Evolutionary conservation across 2,329 filamentous ascomycete species (phyloP).

Genomic region (Daldinia sp.): DNA sequence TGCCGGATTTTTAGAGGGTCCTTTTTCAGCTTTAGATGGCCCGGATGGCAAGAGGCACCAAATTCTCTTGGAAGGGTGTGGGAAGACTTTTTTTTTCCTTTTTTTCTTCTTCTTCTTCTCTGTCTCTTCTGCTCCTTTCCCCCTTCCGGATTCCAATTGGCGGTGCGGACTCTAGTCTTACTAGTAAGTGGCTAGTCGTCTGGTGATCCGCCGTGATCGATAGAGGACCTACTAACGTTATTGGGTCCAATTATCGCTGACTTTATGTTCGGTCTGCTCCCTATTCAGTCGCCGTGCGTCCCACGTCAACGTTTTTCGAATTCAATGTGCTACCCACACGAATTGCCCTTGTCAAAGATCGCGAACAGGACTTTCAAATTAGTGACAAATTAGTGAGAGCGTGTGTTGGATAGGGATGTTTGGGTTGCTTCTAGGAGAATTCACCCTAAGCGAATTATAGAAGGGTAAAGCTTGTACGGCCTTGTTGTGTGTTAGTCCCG

Average conservation of each 20-base stretch:
- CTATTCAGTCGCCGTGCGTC: slow-evolving; percentile 31
- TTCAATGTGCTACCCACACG: slow-evolving; percentile 28
- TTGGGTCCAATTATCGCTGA: slow-evolving; percentile 21
- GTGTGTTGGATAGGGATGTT: slow-evolving; percentile 19
- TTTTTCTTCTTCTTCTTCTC: slow-evolving; percentile 4
- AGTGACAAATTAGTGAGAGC: slow-evolving; percentile 15
- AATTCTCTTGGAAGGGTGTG: slow-evolving; percentile 23
- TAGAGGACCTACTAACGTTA: slow-evolving; percentile 27
- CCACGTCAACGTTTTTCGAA: slow-evolving; percentile 23
- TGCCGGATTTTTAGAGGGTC: slow-evolving; percentile 37
- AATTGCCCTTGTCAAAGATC: slow-evolving; percentile 21
- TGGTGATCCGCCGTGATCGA: slow-evolving; percentile 22
- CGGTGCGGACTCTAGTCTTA: slow-evolving; percentile 32
- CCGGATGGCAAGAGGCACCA: slow-evolving; percentile 24
- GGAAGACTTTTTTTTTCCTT: slow-evolving; percentile 29
- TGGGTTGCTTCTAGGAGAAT: slow-evolving; percentile 11
- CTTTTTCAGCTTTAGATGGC: slow-evolving; percentile 31
- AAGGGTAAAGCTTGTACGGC: slow-evolving; percentile 21
- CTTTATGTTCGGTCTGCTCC: slow-evolving; percentile 24
- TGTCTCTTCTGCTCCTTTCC: neutral
- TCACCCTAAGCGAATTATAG: slow-evolving; percentile 24
- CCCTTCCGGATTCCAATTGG: slow-evolving; percentile 21
- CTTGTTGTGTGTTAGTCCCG: slow-evolving; percentile 16
- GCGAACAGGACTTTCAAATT: slow-evolving; percentile 23
- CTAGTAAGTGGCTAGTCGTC: slow-evolving; percentile 33